Evolutionary conservation across 768 basidiomycete species (phyloP).

Genomic region (Boletus bicolor): DNA sequence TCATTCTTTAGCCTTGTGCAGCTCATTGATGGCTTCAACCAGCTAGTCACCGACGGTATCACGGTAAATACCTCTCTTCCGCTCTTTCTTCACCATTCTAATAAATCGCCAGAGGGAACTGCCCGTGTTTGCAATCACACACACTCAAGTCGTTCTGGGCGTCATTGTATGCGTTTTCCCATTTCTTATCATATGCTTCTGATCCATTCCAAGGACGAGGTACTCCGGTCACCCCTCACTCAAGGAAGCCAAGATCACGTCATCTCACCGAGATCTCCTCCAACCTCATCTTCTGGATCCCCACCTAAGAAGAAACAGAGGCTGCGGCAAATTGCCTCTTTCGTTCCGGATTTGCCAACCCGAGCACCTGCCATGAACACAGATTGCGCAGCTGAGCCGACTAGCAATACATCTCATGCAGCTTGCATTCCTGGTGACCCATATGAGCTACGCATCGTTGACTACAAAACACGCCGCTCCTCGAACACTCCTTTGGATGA

Average conservation of each 20-base stretch:
- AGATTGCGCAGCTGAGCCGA: neutral
- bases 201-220: slow-evolving; percentile 49
- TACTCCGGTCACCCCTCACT: slow-evolving; percentile 23
- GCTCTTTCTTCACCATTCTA: neutral
- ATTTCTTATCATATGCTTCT: neutral
- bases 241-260: neutral
- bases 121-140: slow-evolving; percentile 75
- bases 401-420: neutral
- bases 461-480: slow-evolving; percentile 66
- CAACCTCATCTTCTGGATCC: slow-evolving; percentile 20
- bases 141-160: slow-evolving; percentile 63
- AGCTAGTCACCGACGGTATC: slow-evolving; percentile 44
- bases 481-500: slow-evolving; percentile 50
- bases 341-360: neutral
- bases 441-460: slow-evolving; percentile 46
- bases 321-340: slow-evolving; percentile 6
- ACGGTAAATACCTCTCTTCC: slow-evolving; percentile 41
- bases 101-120: slow-evolving; percentile 61
- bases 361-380: neutral
- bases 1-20: slow-evolving; percentile 56
- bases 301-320: slow-evolving; percentile 30
- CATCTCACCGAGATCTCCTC: slow-evolving; percentile 10
- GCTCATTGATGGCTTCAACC: slow-evolving; percentile 63
- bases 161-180: slow-evolving; percentile 54
- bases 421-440: neutral